Base-by-base conservation (phyloP, 1,284 basidiomycete species). In the Cryptococcus depauperatus region DNA sequence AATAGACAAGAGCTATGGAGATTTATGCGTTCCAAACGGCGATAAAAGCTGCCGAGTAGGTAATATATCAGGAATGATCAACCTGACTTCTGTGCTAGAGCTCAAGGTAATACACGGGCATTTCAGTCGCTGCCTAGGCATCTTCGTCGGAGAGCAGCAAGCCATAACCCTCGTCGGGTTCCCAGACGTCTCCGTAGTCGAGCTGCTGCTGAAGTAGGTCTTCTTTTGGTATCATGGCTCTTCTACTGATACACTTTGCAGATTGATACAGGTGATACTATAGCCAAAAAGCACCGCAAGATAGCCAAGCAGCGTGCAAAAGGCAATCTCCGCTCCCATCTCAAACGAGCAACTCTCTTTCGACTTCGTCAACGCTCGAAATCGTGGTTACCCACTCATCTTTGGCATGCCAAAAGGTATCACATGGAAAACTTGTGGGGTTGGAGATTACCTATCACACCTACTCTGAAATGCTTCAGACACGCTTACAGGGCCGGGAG, bases 361-460 rank as follows among this genome's bases (percentile, higher is more conserved):
- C 50, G 57, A 0, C 35, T 50, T 1, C 56, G 66, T 4, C 68
- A 69, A 44, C 45, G 67, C 53, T 76, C 85, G 54, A 93, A 93
- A 66, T 73, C 75, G 8, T 95, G 91, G 91, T 77, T 96, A 0
- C 87, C 90, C 61, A 91, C 89, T 4, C 91, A 95, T 64, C 68
- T 93, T 21, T 95, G 88, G 85, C 91, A 95, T 60, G 84, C 90
- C 1, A 95, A 93, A 68, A 79, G 90, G 1, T 91, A 91, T 80
- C 80, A 84, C 54, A 93, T 95, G 91, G 77, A 81, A 54, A 82
- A 82, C 54, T 75, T 85, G 64, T 95, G 90, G 89, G 87, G 86
- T 0, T 88, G 87, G 64, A 76, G 86, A 56, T 73, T 96, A 81
- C 84, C 89, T 2, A 67, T 82, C 1, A 79, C 80, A 1, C 89